phyloP scores from a whole-genome alignment of 768 basidiomycete species.

The Rhodosporidiobolus odoratus region DNA sequence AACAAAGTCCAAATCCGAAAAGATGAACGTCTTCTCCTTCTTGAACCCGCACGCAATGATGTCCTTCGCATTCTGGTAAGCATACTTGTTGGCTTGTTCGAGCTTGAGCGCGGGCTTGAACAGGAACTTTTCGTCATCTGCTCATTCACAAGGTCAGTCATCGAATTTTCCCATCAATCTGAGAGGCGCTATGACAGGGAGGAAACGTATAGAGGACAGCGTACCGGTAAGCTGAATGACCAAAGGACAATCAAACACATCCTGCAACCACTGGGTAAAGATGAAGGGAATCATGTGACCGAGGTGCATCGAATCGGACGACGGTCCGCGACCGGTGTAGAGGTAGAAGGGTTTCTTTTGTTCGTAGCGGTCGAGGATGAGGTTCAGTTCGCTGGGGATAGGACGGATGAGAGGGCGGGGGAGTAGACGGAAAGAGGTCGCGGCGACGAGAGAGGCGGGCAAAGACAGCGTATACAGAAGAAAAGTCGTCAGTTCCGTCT shows the following conservation, averaged over 20 bases:
- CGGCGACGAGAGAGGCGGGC: neutral
- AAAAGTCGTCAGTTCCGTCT: neutral
- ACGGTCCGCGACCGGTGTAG: slow-evolving; percentile 95
- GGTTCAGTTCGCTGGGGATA: slow-evolving; percentile 71
- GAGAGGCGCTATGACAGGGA: no score
- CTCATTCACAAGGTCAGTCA: neutral
- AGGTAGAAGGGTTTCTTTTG: slow-evolving; percentile 95
- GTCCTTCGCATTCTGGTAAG: slow-evolving; percentile 81
- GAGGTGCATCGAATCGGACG: slow-evolving; percentile 92
- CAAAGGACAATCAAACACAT: slow-evolving; percentile 86
- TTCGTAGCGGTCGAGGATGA: slow-evolving; percentile 90
- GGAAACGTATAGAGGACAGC: slow-evolving; percentile 23
- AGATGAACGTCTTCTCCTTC: slow-evolving; percentile 89
- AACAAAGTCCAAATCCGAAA: slow-evolving; percentile 82
- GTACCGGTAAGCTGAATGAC: slow-evolving; percentile 91
- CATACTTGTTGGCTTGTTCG: slow-evolving; percentile 76
- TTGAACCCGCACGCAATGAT: slow-evolving; percentile 96
- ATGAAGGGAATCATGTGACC: slow-evolving; percentile 97
- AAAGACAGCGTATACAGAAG: neutral
- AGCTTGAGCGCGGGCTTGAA: slow-evolving; percentile 92
- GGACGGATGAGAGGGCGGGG: neutral
- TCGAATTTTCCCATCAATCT: neutral
- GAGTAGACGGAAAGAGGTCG: neutral
- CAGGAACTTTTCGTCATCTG: slow-evolving; percentile 97
- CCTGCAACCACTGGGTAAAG: slow-evolving; percentile 98